Evolutionary conservation across 345 rosid genomes (phyloP), one percentile per base, ranked within the genome.

Genomic region (Corchorus olitorius): DNA sequence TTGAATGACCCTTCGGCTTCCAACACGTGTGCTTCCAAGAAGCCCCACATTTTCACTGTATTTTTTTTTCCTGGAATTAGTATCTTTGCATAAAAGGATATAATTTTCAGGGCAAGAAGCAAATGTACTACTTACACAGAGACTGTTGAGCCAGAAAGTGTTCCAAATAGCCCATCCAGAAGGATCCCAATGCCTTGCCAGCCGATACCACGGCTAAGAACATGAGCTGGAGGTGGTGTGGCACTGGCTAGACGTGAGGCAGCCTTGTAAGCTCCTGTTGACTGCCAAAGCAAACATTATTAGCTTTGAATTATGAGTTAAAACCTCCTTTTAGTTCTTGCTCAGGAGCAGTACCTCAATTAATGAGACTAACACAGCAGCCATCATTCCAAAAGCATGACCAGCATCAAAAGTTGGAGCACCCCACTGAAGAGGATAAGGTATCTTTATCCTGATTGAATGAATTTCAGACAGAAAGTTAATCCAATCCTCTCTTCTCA

Each of bases 391-490:
- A 33, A 94, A 93, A 73, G 97, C 92, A 87, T 94, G 99, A 48
- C 97, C 97, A 65, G 95, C 99, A 89, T 97, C 92, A 79, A 97
- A 97, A 65, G 92, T 94, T 65, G 98, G 99, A 53, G 99, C 99
- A 70, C 99, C 99, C 99, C 99, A 97, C 67, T 97, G 95, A 52
- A 94, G 98, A 85, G 99, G 99, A 84, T 93, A 97, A 39, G 98
- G 99, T 54, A 94, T 87, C 83, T 91, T 93, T 84, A 97, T 89
- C 99, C 99, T 96, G 81, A 63, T 74, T 52, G 54, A 68, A 78
- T 61, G 3, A 77, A 48, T 6, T 27, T 41, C 72, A 45, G 56
- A 78, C 75, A 84, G 73, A 53, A 5, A 34, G 43, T 64, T 5
- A 48, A 67, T 39, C 17, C 49, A 64, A 64, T 43, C 14, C 27